Conservation (phyloP, 1,139 yeast genomes). For the Hemisphaericaspora xylofermentans region DNA sequence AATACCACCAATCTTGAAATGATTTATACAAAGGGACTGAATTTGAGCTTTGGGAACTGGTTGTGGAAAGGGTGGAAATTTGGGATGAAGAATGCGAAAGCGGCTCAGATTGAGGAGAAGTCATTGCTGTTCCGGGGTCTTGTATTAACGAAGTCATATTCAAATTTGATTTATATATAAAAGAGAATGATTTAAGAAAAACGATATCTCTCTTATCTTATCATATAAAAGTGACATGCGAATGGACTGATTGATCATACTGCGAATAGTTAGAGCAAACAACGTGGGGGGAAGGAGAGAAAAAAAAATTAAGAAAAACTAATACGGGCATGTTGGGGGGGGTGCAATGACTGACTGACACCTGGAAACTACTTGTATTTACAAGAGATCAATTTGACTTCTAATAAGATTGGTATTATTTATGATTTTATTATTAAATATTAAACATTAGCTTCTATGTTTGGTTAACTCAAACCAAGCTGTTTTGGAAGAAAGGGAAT, state of each 20-base stretch:
- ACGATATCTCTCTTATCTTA: too few relatives aligned
- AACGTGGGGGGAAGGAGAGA: too few relatives aligned
- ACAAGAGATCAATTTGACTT: too few relatives aligned
- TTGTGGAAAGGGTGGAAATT: not conserved
- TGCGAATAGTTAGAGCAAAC: too few relatives aligned
- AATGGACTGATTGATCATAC: too few relatives aligned
- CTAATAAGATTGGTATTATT: too few relatives aligned
- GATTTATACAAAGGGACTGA: constrained; percentile 33
- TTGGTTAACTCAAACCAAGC: not conserved
- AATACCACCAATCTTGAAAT: constrained; percentile 41
- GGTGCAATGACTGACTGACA: too few relatives aligned
- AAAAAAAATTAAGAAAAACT: too few relatives aligned
- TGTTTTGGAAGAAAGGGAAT: not conserved
- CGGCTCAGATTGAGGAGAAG: not conserved
- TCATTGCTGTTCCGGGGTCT: constrained; percentile 9
- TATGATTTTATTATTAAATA: not conserved
- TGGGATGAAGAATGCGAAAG: too few relatives aligned
- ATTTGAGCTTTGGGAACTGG: constrained; percentile 1
- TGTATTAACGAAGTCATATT: constrained; percentile 16
- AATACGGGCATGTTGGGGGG: too few relatives aligned
- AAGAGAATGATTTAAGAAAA: not conserved
- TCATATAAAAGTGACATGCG: too few relatives aligned
- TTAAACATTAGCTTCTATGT: not conserved
- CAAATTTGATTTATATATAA: not conserved
- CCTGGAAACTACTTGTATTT: too few relatives aligned